Conservation (phyloP, 306 rosid genomes). For the Prunus mira region DNA sequence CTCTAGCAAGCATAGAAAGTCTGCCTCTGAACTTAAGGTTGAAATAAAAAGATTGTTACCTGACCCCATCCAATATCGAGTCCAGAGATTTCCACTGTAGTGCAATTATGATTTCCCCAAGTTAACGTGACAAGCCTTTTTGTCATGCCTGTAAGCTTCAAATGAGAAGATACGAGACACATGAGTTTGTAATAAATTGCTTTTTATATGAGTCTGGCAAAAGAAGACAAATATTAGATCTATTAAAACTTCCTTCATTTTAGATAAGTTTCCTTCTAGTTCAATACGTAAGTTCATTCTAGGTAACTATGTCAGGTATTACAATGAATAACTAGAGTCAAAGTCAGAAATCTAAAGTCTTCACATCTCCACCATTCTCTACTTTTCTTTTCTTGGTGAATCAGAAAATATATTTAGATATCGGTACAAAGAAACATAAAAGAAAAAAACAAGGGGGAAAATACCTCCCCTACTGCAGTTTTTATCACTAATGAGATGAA, state of each 20-base stretch:
- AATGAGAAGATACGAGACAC: constrained; percentile 31
- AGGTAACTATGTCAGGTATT: neutral
- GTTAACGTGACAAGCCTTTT: constrained; percentile 63
- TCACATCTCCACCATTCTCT: neutral
- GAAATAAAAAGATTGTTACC: constrained; percentile 45
- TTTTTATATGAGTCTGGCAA: neutral
- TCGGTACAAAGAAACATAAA: neutral
- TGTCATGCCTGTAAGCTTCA: constrained; percentile 68
- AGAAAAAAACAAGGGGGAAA: neutral
- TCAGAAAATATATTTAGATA: neutral
- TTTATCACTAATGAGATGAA: neutral
- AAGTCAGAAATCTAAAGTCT: neutral
- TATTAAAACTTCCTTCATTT: neutral
- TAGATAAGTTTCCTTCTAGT: neutral
- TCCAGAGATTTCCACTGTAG: constrained; percentile 81
- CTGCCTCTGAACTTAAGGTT: neutral
- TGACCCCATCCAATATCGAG: constrained; percentile 99
- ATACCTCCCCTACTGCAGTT: neutral
- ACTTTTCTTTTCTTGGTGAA: neutral
- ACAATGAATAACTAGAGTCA: neutral
- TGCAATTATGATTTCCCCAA: constrained; percentile 59
- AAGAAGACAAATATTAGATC: neutral
- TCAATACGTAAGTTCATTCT: neutral
- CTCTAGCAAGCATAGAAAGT: constrained; percentile 23
- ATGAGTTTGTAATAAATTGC: constrained; percentile 25